phyloP scores from a whole-genome alignment of 2,329 filamentous ascomycete species.

The Penicillium sp. region DNA sequence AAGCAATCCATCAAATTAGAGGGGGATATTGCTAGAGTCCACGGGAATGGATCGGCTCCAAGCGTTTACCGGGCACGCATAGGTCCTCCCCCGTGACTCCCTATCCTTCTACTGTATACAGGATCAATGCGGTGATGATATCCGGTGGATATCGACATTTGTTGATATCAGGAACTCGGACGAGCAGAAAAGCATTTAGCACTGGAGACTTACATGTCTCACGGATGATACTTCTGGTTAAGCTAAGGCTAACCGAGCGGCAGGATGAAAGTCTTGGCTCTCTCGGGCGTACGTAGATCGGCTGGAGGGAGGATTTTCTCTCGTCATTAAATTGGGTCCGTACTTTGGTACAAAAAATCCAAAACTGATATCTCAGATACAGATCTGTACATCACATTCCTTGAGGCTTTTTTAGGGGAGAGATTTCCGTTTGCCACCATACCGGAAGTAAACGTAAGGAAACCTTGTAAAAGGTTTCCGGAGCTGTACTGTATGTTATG shows the following conservation, averaged over 20 bases:
- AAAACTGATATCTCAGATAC: not conserved
- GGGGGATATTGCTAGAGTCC: no score
- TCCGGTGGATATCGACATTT: no score
- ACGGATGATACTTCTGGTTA: not conserved
- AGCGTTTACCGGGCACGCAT: conserved; percentile 17
- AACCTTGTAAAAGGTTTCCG: not conserved
- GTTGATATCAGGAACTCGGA: no score
- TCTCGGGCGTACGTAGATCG: not conserved
- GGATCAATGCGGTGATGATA: not conserved
- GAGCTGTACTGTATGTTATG: not conserved
- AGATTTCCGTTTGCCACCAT: not conserved
- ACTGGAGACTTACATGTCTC: no score
- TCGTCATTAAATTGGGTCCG: not conserved
- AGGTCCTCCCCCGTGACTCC: conserved; percentile 1
- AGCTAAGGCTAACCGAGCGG: conserved; percentile 3
- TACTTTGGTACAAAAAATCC: not conserved
- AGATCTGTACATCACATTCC: not conserved
- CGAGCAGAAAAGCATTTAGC: no score
- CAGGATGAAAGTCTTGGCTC: conserved; percentile 1
- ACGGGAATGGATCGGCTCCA: conserved; percentile 31
- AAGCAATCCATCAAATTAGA: conserved; percentile 24
- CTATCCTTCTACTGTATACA: not conserved
- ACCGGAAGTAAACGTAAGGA: not conserved
- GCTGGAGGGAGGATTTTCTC: not conserved
- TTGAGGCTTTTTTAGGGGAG: not conserved